A percentile compares a stretch with the other conserved stretches of the same genome.
Evolutionary conservation across 768 basidiomycete genomes (phyloP).

Genomic region (Crepidotus variabilis): DNA sequence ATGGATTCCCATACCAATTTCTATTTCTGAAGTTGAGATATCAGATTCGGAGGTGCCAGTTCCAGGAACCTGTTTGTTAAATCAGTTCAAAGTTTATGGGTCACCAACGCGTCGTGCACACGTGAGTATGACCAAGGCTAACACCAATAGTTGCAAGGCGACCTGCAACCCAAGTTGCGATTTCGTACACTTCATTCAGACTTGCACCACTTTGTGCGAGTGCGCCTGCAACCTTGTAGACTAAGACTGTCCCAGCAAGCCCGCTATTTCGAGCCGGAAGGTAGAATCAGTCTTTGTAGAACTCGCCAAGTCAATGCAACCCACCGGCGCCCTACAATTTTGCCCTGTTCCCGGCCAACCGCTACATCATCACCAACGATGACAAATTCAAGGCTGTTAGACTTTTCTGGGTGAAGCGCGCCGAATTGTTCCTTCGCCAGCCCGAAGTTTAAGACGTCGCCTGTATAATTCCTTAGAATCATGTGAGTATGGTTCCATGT

Average conservation of each 20-base stretch:
- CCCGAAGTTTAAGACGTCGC: slow-evolving; percentile 89
- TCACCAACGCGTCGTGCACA: slow-evolving; percentile 25
- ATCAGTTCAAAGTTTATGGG: neutral
- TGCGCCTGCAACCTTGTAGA: slow-evolving; percentile 91
- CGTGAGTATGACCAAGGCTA: slow-evolving; percentile 87
- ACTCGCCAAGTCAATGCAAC: slow-evolving; percentile 7
- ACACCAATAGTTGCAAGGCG: slow-evolving; percentile 80
- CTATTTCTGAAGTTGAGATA: slow-evolving; percentile 63
- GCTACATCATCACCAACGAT: slow-evolving; percentile 90
- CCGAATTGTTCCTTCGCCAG: slow-evolving; percentile 84
- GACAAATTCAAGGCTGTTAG: slow-evolving; percentile 67
- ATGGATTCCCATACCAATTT: slow-evolving; percentile 90
- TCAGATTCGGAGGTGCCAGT: slow-evolving; percentile 56
- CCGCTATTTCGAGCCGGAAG: slow-evolving; percentile 46
- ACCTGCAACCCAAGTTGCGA: slow-evolving; percentile 64
- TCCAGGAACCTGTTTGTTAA: slow-evolving; percentile 61
- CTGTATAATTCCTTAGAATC: slow-evolving; percentile 72
- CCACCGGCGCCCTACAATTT: slow-evolving; percentile 79
- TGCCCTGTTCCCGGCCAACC: slow-evolving; percentile 76
- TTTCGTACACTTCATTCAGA: slow-evolving; percentile 63
- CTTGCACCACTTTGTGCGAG: slow-evolving; percentile 63
- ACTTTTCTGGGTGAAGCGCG: slow-evolving; percentile 61
- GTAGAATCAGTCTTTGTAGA: neutral
- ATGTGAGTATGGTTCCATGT: slow-evolving; percentile 1
- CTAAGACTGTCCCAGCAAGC: slow-evolving; percentile 75